Evolutionary conservation across 371 early-diverging fungal species (phyloP).

Genomic region (Mortierella sp.): DNA sequence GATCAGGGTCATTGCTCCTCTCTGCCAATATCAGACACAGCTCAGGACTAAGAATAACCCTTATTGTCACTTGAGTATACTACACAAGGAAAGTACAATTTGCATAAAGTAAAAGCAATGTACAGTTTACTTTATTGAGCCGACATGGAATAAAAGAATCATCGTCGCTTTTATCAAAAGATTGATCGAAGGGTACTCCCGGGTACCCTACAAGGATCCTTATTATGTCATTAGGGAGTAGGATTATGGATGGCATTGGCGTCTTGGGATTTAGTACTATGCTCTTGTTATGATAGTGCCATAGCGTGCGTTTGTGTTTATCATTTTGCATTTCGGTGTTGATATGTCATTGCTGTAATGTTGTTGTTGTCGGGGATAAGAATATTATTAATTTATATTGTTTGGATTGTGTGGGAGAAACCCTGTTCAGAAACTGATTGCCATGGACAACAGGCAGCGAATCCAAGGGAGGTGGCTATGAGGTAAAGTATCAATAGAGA

Average conservation of each 20-base stretch:
- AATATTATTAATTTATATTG: background rate
- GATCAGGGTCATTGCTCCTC: background rate
- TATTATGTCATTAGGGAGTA: no score
- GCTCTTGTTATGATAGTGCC: no score
- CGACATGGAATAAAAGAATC: background rate
- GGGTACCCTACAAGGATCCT: no score
- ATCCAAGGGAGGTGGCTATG: background rate
- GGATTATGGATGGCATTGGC: no score
- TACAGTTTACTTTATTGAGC: background rate
- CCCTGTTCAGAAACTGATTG: no score
- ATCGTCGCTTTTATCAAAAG: background rate
- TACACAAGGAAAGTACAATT: background rate
- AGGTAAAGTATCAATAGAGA: background rate
- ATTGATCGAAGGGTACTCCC: no score
- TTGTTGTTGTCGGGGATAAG: constrained; percentile 3
- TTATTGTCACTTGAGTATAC: background rate
- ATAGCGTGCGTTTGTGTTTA: no score
- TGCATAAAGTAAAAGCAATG: background rate
- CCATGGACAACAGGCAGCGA: no score
- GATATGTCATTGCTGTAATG: background rate
- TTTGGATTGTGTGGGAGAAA: background rate
- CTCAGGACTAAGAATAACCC: constrained; percentile 8
- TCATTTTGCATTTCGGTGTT: no score
- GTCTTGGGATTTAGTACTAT: no score
- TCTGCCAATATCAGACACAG: background rate